Conservation (phyloP, 257 asterid genomes). For the Nyctanthes arbortristis region DNA sequence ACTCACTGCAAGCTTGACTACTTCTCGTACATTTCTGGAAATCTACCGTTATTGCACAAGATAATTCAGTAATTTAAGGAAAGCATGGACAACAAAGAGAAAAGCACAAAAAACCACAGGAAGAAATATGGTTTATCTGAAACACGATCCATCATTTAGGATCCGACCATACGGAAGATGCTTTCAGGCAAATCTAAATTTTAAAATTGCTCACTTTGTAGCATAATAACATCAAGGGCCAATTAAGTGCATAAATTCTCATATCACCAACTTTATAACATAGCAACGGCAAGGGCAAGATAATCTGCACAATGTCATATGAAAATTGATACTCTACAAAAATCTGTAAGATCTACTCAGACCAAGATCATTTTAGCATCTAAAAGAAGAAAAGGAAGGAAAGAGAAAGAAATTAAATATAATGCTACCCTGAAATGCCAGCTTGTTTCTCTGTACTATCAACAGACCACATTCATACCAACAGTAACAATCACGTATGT, state of each 20-base stretch:
- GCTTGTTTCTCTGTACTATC: background rate
- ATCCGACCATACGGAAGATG: background rate
- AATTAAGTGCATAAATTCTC: background rate
- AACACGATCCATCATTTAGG: background rate
- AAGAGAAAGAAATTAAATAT: background rate
- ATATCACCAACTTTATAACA: background rate
- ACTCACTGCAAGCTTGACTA: constrained; percentile 79
- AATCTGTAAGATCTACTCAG: too few relatives aligned
- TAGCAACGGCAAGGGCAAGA: too few relatives aligned
- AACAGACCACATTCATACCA: background rate
- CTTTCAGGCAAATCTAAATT: background rate
- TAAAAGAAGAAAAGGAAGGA: too few relatives aligned
- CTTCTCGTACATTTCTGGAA: constrained; percentile 80
- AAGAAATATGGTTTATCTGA: background rate
- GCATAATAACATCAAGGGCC: background rate
- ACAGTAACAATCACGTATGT: constrained; percentile 2
- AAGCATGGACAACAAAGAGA: background rate
- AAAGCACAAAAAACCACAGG: background rate
- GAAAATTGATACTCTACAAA: too few relatives aligned
- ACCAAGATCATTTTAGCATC: too few relatives aligned
- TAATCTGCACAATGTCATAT: too few relatives aligned
- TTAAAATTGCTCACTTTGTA: background rate
- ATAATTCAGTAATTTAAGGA: constrained; percentile 19
- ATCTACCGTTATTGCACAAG: constrained; percentile 42
- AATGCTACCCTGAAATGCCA: background rate